These are phyloP conservation scores for Pyrenochaeta sp. DNA, from an alignment of 2,329 filamentous ascomycete genomes.

Conservation along the genomic window DNA sequence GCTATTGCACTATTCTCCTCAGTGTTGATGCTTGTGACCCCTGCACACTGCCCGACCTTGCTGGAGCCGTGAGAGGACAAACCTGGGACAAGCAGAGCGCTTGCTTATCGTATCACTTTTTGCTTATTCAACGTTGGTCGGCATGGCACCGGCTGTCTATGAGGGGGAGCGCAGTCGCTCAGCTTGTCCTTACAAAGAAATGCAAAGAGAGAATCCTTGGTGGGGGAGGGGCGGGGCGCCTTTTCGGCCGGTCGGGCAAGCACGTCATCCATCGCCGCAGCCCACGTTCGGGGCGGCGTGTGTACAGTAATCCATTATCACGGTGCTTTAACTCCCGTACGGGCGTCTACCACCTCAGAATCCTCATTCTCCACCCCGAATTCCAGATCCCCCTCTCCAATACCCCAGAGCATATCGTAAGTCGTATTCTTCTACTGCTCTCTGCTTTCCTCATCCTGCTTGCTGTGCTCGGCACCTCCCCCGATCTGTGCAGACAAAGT, in stretches of 20 bases:
- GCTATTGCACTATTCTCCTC: no score
- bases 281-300: conserved; percentile 19
- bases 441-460: conserved; percentile 6
- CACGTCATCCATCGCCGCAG: conserved; percentile 30
- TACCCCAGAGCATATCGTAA: conserved; percentile 32
- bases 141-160: background rate
- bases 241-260: conserved; percentile 26
- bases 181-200: conserved; percentile 10
- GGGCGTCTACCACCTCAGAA: conserved; percentile 8
- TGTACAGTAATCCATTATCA: conserved; percentile 35
- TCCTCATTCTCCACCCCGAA: conserved; percentile 13
- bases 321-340: conserved; percentile 17
- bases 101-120: no score
- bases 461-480: conserved; percentile 5
- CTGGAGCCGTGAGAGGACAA: no score
- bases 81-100: no score
- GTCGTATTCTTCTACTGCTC: conserved; percentile 17
- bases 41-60: no score
- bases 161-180: background rate
- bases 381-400: conserved; percentile 23
- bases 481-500: conserved; percentile 35
- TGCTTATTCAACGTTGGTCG: background rate
- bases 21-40: no score
- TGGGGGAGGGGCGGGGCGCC: no score
- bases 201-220: conserved; percentile 19